Evolutionary conservation across 2,329 filamentous ascomycete species (phyloP).

Genomic region (Ceratocystis cacaofunesta): DNA sequence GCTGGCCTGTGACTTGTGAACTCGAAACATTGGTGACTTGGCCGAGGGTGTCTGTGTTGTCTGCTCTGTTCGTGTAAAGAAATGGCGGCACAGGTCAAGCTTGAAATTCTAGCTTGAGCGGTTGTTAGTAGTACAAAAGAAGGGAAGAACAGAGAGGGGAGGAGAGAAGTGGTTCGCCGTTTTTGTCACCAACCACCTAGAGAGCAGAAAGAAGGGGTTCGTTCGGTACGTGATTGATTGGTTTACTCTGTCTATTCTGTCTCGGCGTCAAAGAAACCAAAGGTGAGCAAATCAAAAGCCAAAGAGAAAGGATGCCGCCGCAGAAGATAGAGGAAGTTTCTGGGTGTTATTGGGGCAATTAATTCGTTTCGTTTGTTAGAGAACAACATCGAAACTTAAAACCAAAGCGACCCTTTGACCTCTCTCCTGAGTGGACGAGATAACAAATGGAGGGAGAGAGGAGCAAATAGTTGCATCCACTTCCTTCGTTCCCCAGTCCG

Average conservation of each 20-base stretch:
- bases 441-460: background rate
- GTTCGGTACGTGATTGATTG: too few relatives aligned
- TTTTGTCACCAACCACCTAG: too few relatives aligned
- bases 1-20: background rate
- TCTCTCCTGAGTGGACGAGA: background rate
- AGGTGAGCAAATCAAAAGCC: too few relatives aligned
- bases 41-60: background rate
- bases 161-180: background rate
- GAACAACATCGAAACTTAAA: background rate
- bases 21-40: slow-evolving; percentile 3
- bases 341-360: background rate
- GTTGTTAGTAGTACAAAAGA: background rate
- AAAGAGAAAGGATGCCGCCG: background rate
- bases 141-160: background rate
- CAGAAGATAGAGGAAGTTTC: background rate
- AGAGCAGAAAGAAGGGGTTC: too few relatives aligned
- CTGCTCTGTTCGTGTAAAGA: background rate
- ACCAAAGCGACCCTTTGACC: background rate
- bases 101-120: too few relatives aligned
- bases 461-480: too few relatives aligned
- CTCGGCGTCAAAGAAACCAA: too few relatives aligned
- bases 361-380: background rate
- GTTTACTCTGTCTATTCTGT: too few relatives aligned
- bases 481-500: too few relatives aligned
- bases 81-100: background rate